Evolutionary conservation across 257 asterid species (phyloP).

Genomic region (Cinchona pubescens): DNA sequence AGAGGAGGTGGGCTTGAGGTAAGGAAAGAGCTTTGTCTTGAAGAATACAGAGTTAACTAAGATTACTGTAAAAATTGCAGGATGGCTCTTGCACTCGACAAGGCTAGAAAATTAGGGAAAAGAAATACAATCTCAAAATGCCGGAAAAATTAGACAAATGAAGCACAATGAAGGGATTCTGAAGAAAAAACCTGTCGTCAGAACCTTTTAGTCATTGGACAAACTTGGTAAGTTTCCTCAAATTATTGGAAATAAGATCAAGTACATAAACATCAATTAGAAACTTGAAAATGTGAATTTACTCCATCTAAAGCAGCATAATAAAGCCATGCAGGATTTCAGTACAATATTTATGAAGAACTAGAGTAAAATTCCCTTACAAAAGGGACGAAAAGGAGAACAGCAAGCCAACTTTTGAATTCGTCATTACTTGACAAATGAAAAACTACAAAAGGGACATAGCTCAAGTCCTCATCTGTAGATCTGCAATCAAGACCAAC

Average conservation of each 20-base stretch:
- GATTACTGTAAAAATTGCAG: not conserved
- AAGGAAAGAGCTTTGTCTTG: not conserved
- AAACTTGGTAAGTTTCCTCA: not conserved
- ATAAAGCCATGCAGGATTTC: not conserved
- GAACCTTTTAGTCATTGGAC: not conserved
- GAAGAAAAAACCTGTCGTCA: not conserved
- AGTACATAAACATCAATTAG: too few species aligned
- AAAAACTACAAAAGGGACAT: slow-evolving; percentile 91
- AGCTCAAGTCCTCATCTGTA: slow-evolving; percentile 69
- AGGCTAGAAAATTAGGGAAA: not conserved
- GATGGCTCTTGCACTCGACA: not conserved
- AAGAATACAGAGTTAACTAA: slow-evolving; percentile 1
- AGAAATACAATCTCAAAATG: not conserved
- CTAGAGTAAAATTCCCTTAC: not conserved
- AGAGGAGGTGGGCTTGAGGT: not conserved
- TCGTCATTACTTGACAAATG: slow-evolving; percentile 73
- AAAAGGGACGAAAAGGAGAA: not conserved
- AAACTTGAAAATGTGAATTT: not conserved
- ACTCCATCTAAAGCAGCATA: not conserved
- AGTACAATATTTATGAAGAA: not conserved
- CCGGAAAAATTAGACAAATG: not conserved
- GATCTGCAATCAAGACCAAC: slow-evolving; percentile 60
- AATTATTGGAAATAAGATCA: not conserved
- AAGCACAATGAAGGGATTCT: not conserved
- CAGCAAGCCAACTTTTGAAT: slow-evolving; percentile 9